Evolutionary conservation across 2,329 filamentous ascomycete species (phyloP).

Genomic region (Chaetomium sp.): DNA sequence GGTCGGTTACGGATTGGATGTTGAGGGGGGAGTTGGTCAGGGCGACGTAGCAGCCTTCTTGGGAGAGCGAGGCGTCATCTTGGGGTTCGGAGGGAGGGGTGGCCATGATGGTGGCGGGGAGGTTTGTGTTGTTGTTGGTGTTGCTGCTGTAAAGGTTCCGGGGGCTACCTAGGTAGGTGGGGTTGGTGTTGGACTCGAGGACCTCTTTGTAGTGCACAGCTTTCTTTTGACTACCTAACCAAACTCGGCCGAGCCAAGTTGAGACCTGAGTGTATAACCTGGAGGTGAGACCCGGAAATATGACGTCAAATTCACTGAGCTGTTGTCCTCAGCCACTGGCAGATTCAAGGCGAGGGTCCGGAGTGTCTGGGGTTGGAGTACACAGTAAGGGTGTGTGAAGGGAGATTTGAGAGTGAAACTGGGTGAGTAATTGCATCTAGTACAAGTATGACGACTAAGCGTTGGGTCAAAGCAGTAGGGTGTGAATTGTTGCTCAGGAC

Average conservation of each 20-base stretch:
- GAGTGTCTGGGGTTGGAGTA: too few species aligned
- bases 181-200: neutral
- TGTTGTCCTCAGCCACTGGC: too few species aligned
- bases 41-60: slow-evolving; percentile 64
- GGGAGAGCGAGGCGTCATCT: slow-evolving; percentile 49
- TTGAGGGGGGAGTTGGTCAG: slow-evolving; percentile 67
- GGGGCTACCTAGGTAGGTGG: neutral
- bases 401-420: neutral
- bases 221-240: neutral
- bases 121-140: neutral
- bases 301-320: neutral
- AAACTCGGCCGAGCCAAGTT: neutral
- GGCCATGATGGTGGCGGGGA: slow-evolving; percentile 13
- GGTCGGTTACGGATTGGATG: slow-evolving; percentile 59
- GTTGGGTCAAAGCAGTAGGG: neutral
- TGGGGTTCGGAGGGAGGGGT: slow-evolving; percentile 41
- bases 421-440: neutral
- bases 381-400: neutral
- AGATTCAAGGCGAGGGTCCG: neutral
- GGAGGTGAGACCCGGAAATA: neutral
- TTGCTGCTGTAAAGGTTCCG: neutral
- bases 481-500: neutral
- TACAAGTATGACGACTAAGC: neutral
- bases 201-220: neutral
- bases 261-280: neutral